Percentiles rank a stretch among this genome's conserved stretches.
Conservation (phyloP, 495 filamentous ascomycete genomes). For the Aspergillus conjunctus region DNA sequence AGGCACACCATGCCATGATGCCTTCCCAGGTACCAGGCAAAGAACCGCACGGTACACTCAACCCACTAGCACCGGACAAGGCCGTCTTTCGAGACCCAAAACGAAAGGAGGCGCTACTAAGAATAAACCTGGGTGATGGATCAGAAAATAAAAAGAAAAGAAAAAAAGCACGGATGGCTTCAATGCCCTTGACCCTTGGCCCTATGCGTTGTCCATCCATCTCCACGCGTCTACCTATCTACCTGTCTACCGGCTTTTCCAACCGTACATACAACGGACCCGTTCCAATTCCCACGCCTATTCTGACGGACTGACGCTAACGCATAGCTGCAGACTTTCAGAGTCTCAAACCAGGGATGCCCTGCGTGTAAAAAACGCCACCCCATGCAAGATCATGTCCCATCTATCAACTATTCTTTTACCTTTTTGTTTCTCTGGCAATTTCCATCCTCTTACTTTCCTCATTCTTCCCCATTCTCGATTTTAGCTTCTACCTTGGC, state of each 20-base stretch:
- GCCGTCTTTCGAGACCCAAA: not conserved
- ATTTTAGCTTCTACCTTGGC: not conserved
- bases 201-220: conserved; percentile 22
- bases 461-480: not conserved
- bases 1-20: not conserved
- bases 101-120: conserved; percentile 6
- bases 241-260: conserved; percentile 12
- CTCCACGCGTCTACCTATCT: conserved; percentile 15
- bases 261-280: conserved; percentile 10
- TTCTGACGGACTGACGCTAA: not conserved
- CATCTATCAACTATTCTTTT: conserved; percentile 2
- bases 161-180: conserved; percentile 8
- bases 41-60: conserved; percentile 3
- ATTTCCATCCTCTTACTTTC: not conserved
- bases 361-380: conserved; percentile 15
- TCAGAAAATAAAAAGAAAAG: conserved; percentile 18
- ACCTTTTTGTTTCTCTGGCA: not conserved
- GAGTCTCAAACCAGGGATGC: conserved; percentile 10
- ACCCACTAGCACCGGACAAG: not conserved
- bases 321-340: not conserved
- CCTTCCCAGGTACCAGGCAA: not conserved
- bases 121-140: conserved; percentile 14
- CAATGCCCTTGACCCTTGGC: conserved; percentile 2
- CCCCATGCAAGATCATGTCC: conserved; percentile 16
- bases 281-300: conserved; percentile 4